A percentile compares a stretch with the other conserved stretches of the same genome.
Evolutionary conservation across 176 grass and related monocot genomes (phyloP).

Genomic region (Eragrostis curvula): DNA sequence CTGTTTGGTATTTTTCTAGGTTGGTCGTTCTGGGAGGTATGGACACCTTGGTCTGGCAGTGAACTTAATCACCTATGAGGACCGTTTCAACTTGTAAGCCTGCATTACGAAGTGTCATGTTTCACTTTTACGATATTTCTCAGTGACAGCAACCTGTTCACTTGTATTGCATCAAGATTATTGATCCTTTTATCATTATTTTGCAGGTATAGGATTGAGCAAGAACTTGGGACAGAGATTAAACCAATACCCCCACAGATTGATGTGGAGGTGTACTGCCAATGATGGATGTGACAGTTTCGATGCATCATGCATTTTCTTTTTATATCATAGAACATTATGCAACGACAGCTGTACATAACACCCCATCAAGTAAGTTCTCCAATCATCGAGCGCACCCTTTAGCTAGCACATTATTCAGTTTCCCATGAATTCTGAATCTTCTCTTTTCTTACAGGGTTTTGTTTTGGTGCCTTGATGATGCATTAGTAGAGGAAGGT

Average conservation of each 20-base stretch:
- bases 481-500: constrained; percentile 27
- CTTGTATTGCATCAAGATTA: constrained; percentile 3
- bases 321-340: constrained; percentile 8
- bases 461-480: constrained; percentile 58
- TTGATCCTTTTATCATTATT: neutral
- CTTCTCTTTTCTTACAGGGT: constrained; percentile 31
- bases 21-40: constrained; percentile 76
- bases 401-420: neutral
- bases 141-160: neutral
- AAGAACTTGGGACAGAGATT: constrained; percentile 83
- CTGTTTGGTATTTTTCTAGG: constrained; percentile 33
- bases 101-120: neutral
- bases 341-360: constrained; percentile 55
- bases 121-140: neutral
- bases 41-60: constrained; percentile 80
- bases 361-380: constrained; percentile 46
- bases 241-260: constrained; percentile 79
- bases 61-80: constrained; percentile 79
- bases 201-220: constrained; percentile 75
- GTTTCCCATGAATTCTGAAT: neutral
- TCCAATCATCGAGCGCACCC: neutral
- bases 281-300: constrained; percentile 46
- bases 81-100: constrained; percentile 76
- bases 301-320: constrained; percentile 8
- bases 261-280: constrained; percentile 65